These are phyloP conservation scores for Coprinellus micaceus DNA, from an alignment of 768 basidiomycete genomes.

Conservation along the genomic window DNA sequence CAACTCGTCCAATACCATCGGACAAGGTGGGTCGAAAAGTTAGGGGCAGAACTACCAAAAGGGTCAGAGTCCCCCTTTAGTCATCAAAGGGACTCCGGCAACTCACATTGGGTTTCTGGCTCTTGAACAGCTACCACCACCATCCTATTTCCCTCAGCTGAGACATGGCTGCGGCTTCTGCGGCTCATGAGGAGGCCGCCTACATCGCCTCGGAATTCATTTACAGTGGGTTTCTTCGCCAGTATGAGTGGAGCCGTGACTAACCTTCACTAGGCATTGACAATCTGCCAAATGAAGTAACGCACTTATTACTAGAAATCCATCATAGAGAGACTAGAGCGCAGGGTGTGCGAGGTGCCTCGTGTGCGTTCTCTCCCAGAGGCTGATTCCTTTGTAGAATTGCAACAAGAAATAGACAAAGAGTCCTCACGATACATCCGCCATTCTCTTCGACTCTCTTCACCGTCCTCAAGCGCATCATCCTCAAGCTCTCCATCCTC, in stretches of 20 bases:
- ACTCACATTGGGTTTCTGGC: too few species aligned
- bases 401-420: slow-evolving; percentile 50
- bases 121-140: neutral
- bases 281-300: slow-evolving; percentile 51
- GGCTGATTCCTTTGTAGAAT: slow-evolving; percentile 27
- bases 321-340: slow-evolving; percentile 41
- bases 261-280: slow-evolving; percentile 39
- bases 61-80: too few species aligned
- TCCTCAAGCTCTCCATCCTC: slow-evolving; percentile 29
- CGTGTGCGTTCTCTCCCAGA: neutral
- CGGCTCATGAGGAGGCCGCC: slow-evolving; percentile 49
- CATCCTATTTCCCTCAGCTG: slow-evolving; percentile 5
- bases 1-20: too few species aligned
- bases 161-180: slow-evolving; percentile 5
- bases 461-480: slow-evolving; percentile 24
- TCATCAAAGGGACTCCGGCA: too few species aligned
- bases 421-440: slow-evolving; percentile 50
- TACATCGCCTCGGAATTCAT: slow-evolving; percentile 54
- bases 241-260: neutral
- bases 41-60: too few species aligned
- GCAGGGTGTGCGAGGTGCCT: slow-evolving; percentile 33
- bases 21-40: too few species aligned
- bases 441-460: slow-evolving; percentile 33
- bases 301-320: slow-evolving; percentile 51
- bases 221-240: slow-evolving; percentile 37